phyloP scores from a whole-genome alignment of 768 basidiomycete species.

The Pisolithus microcarpus region DNA sequence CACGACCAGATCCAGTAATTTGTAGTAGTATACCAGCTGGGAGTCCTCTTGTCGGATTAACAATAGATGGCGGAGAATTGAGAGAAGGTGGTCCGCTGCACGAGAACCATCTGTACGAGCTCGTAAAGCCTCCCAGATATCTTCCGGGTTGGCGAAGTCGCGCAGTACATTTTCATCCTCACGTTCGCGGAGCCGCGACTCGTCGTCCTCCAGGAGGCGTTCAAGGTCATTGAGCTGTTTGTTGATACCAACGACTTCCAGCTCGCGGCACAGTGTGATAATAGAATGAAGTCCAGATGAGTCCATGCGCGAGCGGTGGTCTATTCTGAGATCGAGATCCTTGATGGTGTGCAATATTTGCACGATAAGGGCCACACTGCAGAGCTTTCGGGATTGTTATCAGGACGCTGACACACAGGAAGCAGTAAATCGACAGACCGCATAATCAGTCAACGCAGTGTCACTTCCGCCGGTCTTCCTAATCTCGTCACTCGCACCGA shows the following conservation, averaged over 20 bases:
- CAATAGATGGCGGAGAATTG: constrained; percentile 90
- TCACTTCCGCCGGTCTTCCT: constrained; percentile 59
- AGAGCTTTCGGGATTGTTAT: constrained; percentile 12
- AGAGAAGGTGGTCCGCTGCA: constrained; percentile 79
- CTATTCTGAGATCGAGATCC: constrained; percentile 78
- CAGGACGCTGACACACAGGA: constrained; percentile 3
- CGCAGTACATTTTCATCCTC: constrained; percentile 70
- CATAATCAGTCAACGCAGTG: constrained; percentile 74
- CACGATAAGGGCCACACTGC: constrained; percentile 69
- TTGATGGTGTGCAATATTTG: constrained; percentile 57
- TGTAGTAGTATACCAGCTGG: constrained; percentile 80
- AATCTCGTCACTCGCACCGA: constrained; percentile 92
- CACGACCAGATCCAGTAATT: constrained; percentile 83
- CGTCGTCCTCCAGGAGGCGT: constrained; percentile 63
- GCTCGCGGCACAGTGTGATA: constrained; percentile 57
- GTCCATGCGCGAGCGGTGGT: constrained; percentile 87
- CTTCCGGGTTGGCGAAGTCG: constrained; percentile 73
- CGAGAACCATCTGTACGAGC: constrained; percentile 70
- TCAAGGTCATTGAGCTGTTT: constrained; percentile 59
- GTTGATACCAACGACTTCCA: constrained; percentile 59
- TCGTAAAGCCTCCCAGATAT: constrained; percentile 79
- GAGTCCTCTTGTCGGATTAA: constrained; percentile 86
- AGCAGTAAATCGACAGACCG: constrained; percentile 42
- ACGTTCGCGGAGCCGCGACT: constrained; percentile 60
- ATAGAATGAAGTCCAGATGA: constrained; percentile 73